Conservation (phyloP, 306 rosid genomes). For the Quillaja saponaria region DNA sequence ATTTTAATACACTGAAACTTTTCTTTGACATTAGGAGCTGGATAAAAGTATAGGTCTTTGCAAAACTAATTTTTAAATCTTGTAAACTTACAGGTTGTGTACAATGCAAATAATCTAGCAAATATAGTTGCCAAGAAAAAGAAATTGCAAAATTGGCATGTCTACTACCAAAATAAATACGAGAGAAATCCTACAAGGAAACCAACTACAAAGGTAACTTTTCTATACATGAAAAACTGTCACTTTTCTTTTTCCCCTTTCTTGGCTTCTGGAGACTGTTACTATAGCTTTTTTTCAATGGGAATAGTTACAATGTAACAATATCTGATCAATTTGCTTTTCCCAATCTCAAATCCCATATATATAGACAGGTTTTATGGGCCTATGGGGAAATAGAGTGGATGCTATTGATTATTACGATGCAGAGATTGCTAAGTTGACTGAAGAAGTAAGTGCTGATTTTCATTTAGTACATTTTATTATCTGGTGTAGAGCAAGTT, state of each 20-base stretch:
- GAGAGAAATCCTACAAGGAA: constrained; percentile 59
- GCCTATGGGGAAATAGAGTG: constrained; percentile 60
- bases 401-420: constrained; percentile 73
- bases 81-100: constrained; percentile 59
- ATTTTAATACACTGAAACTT: constrained; percentile 14
- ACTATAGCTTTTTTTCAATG: constrained; percentile 10
- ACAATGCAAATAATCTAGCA: constrained; percentile 76
- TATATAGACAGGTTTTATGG: constrained; percentile 81
- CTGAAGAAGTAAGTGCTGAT: constrained; percentile 55
- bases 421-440: constrained; percentile 42
- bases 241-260: too few relatives aligned
- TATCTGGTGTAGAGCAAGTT: neutral
- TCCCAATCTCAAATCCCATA: constrained; percentile 41
- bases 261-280: too few relatives aligned
- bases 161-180: constrained; percentile 73
- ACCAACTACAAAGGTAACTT: constrained; percentile 80
- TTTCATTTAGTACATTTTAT: constrained; percentile 4
- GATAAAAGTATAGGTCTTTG: too few relatives aligned
- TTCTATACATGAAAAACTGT: constrained; percentile 28
- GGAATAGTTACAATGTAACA: constrained; percentile 18
- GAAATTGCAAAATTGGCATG: constrained; percentile 55
- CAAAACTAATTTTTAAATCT: too few relatives aligned
- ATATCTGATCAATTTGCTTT: constrained; percentile 31
- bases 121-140: constrained; percentile 62
- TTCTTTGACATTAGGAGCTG: too few relatives aligned